These are phyloP conservation scores for Pythium utonaiense DNA, from an alignment of 352 stramenopile genomes.

Conservation along the genomic window DNA sequence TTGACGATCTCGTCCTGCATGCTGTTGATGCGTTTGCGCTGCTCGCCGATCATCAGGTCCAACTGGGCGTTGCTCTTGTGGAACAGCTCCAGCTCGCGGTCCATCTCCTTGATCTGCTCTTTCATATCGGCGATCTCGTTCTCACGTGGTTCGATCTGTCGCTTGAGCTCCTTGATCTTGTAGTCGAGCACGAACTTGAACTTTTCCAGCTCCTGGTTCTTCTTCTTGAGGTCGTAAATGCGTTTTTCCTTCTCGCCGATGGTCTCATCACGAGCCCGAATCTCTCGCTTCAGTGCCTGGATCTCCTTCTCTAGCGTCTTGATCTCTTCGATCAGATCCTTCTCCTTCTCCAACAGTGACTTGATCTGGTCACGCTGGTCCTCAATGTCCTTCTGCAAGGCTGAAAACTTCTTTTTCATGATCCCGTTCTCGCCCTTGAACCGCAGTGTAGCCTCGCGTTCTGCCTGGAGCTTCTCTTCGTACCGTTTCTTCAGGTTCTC, in stretches of 20 bases:
- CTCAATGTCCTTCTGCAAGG: conserved; percentile 90
- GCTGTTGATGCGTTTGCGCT: conserved; percentile 78
- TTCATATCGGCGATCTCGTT: conserved; percentile 94
- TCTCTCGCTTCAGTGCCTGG: conserved; percentile 93
- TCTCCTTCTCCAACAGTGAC: conserved; percentile 83
- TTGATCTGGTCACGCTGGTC: conserved; percentile 90
- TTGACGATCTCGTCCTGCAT: conserved; percentile 80
- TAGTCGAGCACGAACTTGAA: conserved; percentile 95
- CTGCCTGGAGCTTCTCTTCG: conserved; percentile 79
- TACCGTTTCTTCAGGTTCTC: conserved; percentile 86
- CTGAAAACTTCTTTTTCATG: conserved; percentile 93
- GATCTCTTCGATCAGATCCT: conserved; percentile 83
- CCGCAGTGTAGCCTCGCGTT: conserved; percentile 83
- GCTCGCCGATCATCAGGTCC: conserved; percentile 92
- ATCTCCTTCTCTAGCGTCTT: conserved; percentile 90
- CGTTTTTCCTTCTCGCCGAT: conserved; percentile 66
- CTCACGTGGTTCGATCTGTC: conserved; percentile 91
- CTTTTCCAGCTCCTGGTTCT: conserved; percentile 95
- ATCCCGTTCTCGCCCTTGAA: conserved; percentile 94
- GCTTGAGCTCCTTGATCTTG: conserved; percentile 90
- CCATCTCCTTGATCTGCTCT: conserved; percentile 94
- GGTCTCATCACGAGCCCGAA: conserved; percentile 61
- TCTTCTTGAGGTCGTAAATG: conserved; percentile 95
- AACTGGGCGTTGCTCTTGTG: conserved; percentile 92
- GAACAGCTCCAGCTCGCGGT: conserved; percentile 93